Conservation (phyloP, 768 basidiomycete species). For the Mycena pura region DNA sequence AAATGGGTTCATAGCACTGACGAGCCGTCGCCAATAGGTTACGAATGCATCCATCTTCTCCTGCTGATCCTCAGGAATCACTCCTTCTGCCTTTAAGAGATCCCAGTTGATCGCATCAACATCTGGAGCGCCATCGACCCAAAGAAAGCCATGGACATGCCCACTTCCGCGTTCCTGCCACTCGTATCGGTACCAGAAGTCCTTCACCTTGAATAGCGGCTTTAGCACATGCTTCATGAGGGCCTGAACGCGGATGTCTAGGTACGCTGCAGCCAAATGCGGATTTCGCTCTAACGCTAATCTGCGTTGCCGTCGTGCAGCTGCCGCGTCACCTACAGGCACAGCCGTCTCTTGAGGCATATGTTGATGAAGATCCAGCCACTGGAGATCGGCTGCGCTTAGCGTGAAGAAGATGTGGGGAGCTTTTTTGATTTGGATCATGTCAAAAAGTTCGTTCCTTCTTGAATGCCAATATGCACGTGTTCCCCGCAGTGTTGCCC, state of each 20-base stretch:
- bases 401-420: constrained; percentile 20
- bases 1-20: constrained; percentile 24
- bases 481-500: constrained; percentile 11
- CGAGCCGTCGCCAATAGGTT: constrained; percentile 1
- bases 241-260: constrained; percentile 26
- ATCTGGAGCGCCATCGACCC: constrained; percentile 31
- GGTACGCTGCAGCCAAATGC: constrained; percentile 31
- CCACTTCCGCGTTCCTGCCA: constrained; percentile 30
- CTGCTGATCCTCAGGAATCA: constrained; percentile 11
- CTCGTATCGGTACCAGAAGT: constrained; percentile 32
- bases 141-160: constrained; percentile 35
- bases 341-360: constrained; percentile 27
- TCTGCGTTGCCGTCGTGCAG: constrained; percentile 12
- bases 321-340: constrained; percentile 19
- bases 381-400: constrained; percentile 20
- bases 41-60: constrained; percentile 19
- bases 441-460: constrained; percentile 4
- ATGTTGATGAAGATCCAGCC: constrained; percentile 17
- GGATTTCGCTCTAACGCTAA: constrained; percentile 32
- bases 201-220: constrained; percentile 22
- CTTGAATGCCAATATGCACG: constrained; percentile 17
- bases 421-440: constrained; percentile 1
- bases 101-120: constrained; percentile 23
- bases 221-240: constrained; percentile 27
- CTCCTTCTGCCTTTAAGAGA: background rate